Evolutionary conservation across 108 stramenopile genomes (phyloP).

Genomic region (Skeletonema menzelii): DNA sequence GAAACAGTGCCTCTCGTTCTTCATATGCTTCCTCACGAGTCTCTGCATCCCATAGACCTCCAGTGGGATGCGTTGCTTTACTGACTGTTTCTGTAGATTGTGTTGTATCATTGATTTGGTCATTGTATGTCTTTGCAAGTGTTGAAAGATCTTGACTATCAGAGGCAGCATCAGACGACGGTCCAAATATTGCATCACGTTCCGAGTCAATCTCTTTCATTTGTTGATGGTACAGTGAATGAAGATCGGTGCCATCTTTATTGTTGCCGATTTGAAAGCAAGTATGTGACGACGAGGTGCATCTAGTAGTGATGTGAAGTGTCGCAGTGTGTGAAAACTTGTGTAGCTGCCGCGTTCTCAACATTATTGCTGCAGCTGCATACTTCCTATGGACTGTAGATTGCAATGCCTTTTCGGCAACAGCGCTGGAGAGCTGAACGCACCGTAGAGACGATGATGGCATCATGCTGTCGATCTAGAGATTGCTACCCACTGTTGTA

Average conservation of each 20-base stretch:
- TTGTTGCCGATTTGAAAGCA: not conserved
- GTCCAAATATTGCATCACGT: slow-evolving; percentile 35
- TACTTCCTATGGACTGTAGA: not conserved
- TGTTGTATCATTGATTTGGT: not conserved
- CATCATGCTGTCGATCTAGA: not conserved
- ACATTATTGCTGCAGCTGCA: not conserved
- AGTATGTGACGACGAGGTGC: not conserved
- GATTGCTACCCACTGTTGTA: not conserved
- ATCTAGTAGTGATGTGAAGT: not conserved
- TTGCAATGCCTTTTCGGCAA: not conserved
- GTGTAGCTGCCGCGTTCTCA: not conserved
- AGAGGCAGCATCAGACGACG: not conserved
- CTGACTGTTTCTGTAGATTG: not conserved
- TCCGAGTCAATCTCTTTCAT: slow-evolving; percentile 42
- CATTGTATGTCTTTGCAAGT: slow-evolving; percentile 7
- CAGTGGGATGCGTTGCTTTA: slow-evolving; percentile 2
- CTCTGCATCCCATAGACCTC: slow-evolving; percentile 16
- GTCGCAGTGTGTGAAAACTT: not conserved
- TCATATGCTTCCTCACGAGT: slow-evolving; percentile 45
- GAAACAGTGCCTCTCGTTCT: slow-evolving; percentile 69
- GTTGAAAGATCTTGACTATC: slow-evolving; percentile 27
- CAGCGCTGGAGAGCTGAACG: not conserved
- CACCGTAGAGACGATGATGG: not conserved
- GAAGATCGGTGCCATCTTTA: slow-evolving; percentile 26
- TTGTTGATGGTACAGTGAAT: slow-evolving; percentile 43